A percentile compares a stretch with the other conserved stretches of the same genome.
These are phyloP conservation scores for Primulina huaijiensis DNA, from an alignment of 257 asterid species.

Conservation along the genomic window DNA sequence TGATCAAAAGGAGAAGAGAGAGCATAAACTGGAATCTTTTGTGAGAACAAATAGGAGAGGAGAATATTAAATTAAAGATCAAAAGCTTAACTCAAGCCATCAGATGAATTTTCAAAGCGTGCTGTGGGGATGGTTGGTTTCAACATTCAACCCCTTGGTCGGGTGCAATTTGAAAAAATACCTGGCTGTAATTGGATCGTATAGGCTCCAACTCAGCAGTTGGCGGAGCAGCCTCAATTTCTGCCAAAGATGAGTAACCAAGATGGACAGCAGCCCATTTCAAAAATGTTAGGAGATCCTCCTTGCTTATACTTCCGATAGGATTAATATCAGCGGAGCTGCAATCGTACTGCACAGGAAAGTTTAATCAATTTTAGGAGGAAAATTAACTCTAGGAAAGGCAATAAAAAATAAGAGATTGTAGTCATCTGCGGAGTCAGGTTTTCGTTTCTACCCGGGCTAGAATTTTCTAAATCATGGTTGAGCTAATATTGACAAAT, in stretches of 20 bases:
- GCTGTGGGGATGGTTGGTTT: neutral
- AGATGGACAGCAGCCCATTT: constrained; percentile 88
- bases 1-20: constrained; percentile 4
- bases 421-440: too few relatives aligned
- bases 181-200: constrained; percentile 83
- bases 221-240: constrained; percentile 90
- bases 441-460: too few relatives aligned
- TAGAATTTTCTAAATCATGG: too few relatives aligned
- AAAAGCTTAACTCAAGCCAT: neutral
- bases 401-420: neutral
- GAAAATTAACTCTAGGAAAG: neutral
- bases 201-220: constrained; percentile 94
- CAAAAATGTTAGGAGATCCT: constrained; percentile 71
- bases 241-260: constrained; percentile 83
- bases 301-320: constrained; percentile 91
- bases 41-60: neutral
- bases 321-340: constrained; percentile 98
- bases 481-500: too few relatives aligned
- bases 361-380: constrained; percentile 10
- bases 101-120: neutral
- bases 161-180: constrained; percentile 21
- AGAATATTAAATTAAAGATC: neutral
- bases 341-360: constrained; percentile 78
- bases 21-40: neutral
- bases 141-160: neutral